phyloP scores from a whole-genome alignment of 768 basidiomycete species.

The Xerocomellus amylosporus region DNA sequence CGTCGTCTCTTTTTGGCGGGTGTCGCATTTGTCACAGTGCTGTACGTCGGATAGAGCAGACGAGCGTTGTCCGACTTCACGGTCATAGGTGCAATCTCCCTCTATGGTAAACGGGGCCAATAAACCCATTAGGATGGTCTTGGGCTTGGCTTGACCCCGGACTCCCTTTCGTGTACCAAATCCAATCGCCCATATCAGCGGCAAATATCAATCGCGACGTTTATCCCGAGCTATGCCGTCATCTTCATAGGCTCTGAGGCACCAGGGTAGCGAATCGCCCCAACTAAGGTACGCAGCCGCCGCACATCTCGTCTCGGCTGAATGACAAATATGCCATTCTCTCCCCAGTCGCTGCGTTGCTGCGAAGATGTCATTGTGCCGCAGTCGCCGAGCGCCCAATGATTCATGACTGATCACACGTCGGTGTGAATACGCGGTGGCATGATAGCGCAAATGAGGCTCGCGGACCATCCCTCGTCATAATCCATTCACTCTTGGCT shows the following conservation, averaged over 20 bases:
- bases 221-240: slow-evolving; percentile 8
- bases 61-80: neutral
- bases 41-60: neutral
- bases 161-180: neutral
- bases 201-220: neutral
- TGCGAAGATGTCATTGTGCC: neutral
- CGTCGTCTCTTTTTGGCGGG: neutral
- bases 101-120: neutral
- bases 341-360: neutral
- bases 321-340: neutral
- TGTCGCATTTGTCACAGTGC: neutral
- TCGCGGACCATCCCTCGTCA: neutral
- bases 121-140: neutral
- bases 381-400: neutral
- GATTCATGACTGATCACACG: neutral
- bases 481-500: neutral
- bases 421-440: slow-evolving; percentile 2
- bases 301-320: neutral
- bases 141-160: slow-evolving; percentile 12
- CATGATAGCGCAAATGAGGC: neutral
- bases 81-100: neutral
- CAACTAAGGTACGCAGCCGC: neutral
- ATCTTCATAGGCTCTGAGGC: slow-evolving; percentile 18
- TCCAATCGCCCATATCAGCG: neutral
- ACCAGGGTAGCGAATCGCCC: neutral